Evolutionary conservation across 805 yeast species (phyloP).

Genomic region (Wickerhamiella azyma): DNA sequence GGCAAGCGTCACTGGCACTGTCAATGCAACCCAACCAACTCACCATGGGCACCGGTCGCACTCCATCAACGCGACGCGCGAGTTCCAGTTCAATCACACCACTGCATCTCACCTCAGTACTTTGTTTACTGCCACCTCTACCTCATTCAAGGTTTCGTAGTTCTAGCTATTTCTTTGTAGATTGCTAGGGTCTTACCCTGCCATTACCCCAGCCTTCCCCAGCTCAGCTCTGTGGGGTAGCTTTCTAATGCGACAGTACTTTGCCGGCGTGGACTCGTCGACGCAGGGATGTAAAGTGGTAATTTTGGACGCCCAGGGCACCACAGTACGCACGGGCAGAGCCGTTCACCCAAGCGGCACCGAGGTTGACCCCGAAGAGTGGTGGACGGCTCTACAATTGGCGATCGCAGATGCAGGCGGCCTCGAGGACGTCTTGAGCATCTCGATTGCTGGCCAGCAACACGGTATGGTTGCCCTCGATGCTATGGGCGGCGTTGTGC

Average conservation of each 20-base stretch:
- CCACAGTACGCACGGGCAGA: conserved; percentile 12
- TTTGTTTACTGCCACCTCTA: not conserved
- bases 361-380: conserved; percentile 18
- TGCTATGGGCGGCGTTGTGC: conserved; percentile 14
- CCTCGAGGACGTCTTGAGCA: conserved; percentile 16
- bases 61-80: not conserved
- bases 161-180: not conserved
- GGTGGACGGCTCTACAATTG: conserved; percentile 16
- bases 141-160: not conserved
- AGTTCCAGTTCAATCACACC: not conserved
- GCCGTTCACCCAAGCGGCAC: conserved; percentile 19
- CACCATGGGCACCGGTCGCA: not conserved
- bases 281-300: conserved; percentile 20
- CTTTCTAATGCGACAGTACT: conserved; percentile 1
- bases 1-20: not conserved
- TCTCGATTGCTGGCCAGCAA: conserved; percentile 20
- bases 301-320: conserved; percentile 14
- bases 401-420: conserved; percentile 17
- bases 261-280: conserved; percentile 20
- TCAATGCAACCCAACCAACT: not conserved
- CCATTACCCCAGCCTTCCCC: not conserved
- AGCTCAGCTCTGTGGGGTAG: not conserved
- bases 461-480: conserved; percentile 19
- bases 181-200: not conserved
- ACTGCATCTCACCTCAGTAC: not conserved